phyloP scores from a whole-genome alignment of 1,284 basidiomycete genomes.

The Ganoderma lingzhi region DNA sequence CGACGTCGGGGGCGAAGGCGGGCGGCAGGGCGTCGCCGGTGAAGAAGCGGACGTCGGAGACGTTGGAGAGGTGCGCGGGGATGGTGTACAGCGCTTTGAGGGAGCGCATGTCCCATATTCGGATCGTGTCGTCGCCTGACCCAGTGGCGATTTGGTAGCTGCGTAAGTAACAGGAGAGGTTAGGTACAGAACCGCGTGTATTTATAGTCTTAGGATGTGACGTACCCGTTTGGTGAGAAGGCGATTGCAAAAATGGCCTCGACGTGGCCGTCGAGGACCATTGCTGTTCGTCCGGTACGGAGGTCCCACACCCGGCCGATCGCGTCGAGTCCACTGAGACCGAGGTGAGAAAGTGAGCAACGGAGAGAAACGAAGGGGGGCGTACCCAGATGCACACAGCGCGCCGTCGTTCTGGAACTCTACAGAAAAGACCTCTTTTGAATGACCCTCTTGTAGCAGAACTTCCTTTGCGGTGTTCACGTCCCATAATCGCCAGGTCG shows the following conservation, averaged over 20 bases:
- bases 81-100: slow-evolving; percentile 95
- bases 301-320: slow-evolving; percentile 98
- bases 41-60: slow-evolving; percentile 97
- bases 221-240: slow-evolving; percentile 95
- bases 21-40: slow-evolving; percentile 55
- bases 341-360: slow-evolving; percentile 20
- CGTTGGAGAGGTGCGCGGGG: slow-evolving; percentile 93
- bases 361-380: slow-evolving; percentile 20
- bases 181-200: no score
- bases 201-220: slow-evolving; percentile 11
- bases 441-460: slow-evolving; percentile 95
- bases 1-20: slow-evolving; percentile 47
- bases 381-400: slow-evolving; percentile 90
- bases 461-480: slow-evolving; percentile 84
- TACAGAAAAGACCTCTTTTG: slow-evolving; percentile 94
- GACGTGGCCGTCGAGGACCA: slow-evolving; percentile 98
- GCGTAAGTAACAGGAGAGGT: slow-evolving; percentile 4
- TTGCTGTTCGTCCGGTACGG: slow-evolving; percentile 93
- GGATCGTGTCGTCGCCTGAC: slow-evolving; percentile 95
- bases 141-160: slow-evolving; percentile 98
- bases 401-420: slow-evolving; percentile 98
- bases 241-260: slow-evolving; percentile 92
- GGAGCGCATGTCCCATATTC: slow-evolving; percentile 98
- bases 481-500: slow-evolving; percentile 99
- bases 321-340: slow-evolving; percentile 88